Conservation (phyloP, 2,329 filamentous ascomycete species). For the Lachnellula cervina region DNA sequence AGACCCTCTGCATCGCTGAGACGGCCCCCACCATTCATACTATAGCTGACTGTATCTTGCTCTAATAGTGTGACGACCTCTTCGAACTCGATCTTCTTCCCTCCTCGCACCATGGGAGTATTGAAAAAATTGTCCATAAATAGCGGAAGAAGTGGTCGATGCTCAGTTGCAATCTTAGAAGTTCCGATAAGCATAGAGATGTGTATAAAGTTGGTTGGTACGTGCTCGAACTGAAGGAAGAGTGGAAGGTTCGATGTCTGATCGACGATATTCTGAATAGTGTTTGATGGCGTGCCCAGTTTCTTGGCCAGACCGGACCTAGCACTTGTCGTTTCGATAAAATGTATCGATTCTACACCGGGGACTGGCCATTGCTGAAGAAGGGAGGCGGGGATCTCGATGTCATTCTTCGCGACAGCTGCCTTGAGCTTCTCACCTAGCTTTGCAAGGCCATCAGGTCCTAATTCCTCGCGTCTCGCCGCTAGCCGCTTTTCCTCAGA, state of each 20-base stretch:
- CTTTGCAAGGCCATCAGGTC: slow-evolving; percentile 72
- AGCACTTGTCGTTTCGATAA: slow-evolving; percentile 83
- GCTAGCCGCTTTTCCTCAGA: slow-evolving; percentile 76
- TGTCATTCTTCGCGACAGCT: slow-evolving; percentile 85
- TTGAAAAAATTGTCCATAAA: slow-evolving; percentile 95
- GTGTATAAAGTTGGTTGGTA: slow-evolving; percentile 88
- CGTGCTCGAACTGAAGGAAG: slow-evolving; percentile 96
- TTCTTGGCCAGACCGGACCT: slow-evolving; percentile 72
- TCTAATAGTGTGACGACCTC: slow-evolving; percentile 89
- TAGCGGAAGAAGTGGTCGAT: slow-evolving; percentile 77
- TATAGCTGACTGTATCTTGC: slow-evolving; percentile 82
- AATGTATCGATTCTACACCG: slow-evolving; percentile 84
- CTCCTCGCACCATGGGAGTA: slow-evolving; percentile 74
- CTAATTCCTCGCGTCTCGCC: slow-evolving; percentile 72
- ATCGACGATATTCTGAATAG: slow-evolving; percentile 73
- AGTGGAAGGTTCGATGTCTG: slow-evolving; percentile 62
- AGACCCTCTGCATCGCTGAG: slow-evolving; percentile 79
- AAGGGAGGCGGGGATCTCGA: slow-evolving; percentile 76
- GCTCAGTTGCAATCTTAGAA: slow-evolving; percentile 67
- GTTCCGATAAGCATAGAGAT: slow-evolving; percentile 79
- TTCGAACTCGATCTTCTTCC: slow-evolving; percentile 78
- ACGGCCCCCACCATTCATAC: slow-evolving; percentile 60
- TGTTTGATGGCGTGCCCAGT: slow-evolving; percentile 62
- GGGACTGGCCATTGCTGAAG: slow-evolving; percentile 80
- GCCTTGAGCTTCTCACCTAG: slow-evolving; percentile 71